Base-by-base conservation (phyloP, 2,329 filamentous ascomycete genomes). In the Thielaviopsis punctulata region DNA sequence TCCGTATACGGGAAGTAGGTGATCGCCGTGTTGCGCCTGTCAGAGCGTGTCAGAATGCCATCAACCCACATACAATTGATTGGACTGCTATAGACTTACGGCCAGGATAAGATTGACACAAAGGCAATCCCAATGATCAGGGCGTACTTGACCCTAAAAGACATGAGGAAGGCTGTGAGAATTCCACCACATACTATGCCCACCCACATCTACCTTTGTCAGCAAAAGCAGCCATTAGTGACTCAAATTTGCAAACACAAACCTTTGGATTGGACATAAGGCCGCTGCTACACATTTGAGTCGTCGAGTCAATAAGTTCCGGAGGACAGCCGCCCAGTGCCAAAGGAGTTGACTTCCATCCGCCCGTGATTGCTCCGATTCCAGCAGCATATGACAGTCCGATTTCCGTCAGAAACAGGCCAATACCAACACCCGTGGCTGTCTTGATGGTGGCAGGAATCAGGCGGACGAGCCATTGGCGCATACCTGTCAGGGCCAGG, bases 141-240 rank as follows among this genome's bases (percentile, higher is more conserved):
- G 47, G 83, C 81, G 52, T 82, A 81, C 62, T 86, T 86, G 66
- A 86, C 72, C 39, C 80, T 77, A 63, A 82, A 88, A 18, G 82
- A 76, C 83, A 87, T 87, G 65, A 94, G 77, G 58, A 90, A 76
- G 4, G 84, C 79, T 0, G 86, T 90, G 36, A 93, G 65, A 45
- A 94, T 71, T 30, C 86, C 86, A 13, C 88, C 86, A 51, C 82
- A 79, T 62, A 87, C 81, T 57, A 94, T 82, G 10, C 85, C 88
- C 51, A 93, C 77, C 88, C 88, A 95, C 73, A 93, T 69, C 77
- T 80, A 55, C n/a, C n/a, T 18, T 25, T 50, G 45, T 51, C 53
- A 44, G 19, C 19, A n/a, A n/a, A n/a, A n/a, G n/a, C n/a, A n/a
- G n/a, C n/a, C n/a, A n/a, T n/a, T n/a, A n/a, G n/a, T n/a, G n/a